Percentiles rank a stretch among this genome's conserved stretches.
Evolutionary conservation across 768 basidiomycete genomes (phyloP).

Genomic region (Dentipellis sp.): DNA sequence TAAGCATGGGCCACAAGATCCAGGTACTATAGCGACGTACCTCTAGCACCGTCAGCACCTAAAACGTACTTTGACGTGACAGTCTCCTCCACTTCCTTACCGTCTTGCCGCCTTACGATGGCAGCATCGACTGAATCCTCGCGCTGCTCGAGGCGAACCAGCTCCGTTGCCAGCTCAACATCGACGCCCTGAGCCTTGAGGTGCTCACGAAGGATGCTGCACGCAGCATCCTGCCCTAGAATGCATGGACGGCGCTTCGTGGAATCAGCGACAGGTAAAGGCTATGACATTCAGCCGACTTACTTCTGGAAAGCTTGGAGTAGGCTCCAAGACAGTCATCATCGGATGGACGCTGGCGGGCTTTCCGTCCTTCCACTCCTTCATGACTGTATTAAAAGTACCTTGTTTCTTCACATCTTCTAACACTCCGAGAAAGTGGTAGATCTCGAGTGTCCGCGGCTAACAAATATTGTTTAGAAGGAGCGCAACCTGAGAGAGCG

Average conservation of each 20-base stretch:
- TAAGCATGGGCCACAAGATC: neutral
- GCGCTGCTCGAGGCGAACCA: neutral
- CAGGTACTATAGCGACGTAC: neutral
- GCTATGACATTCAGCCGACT: neutral
- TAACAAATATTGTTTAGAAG: neutral
- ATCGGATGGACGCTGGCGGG: neutral
- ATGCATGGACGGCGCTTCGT: neutral
- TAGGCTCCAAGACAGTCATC: neutral
- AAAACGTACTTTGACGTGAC: neutral
- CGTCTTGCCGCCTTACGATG: neutral
- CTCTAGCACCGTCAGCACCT: conserved; percentile 4
- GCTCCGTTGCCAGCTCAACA: neutral
- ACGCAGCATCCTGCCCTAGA: neutral
- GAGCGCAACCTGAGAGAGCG: neutral
- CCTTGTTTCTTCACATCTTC: neutral
- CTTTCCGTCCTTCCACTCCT: neutral
- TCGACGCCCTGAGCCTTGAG: neutral
- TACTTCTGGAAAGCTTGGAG: neutral
- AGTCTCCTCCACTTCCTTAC: neutral
- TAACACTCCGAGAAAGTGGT: conserved; percentile 1
- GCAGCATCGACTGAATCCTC: neutral
- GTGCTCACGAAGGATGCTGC: conserved; percentile 1
- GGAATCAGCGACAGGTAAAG: neutral
- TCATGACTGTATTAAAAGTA: neutral
- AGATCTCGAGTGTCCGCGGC: conserved; percentile 1